phyloP scores from a whole-genome alignment of 257 asterid genomes.

The Paraleonurus japonicus region DNA sequence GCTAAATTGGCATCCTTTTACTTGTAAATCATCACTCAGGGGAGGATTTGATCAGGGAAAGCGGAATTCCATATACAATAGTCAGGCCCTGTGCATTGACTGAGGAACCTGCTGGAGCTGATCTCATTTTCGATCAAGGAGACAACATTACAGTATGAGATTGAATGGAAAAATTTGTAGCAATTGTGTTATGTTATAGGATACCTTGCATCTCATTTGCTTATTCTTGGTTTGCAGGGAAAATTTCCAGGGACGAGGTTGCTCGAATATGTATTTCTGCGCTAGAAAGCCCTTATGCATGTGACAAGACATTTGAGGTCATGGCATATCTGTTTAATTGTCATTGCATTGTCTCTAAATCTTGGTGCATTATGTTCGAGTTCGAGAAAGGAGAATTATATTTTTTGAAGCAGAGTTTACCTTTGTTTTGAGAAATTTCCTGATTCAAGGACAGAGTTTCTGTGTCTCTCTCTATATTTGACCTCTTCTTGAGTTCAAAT shows the following conservation, averaged over 20 bases:
- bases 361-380: background rate
- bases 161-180: background rate
- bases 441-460: background rate
- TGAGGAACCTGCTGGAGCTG: constrained; percentile 99
- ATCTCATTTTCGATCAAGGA: constrained; percentile 91
- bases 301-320: constrained; percentile 95
- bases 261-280: constrained; percentile 93
- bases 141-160: constrained; percentile 82
- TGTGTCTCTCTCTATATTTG: background rate
- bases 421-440: background rate
- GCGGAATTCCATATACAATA: constrained; percentile 85
- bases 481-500: background rate
- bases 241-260: constrained; percentile 87
- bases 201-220: constrained; percentile 8
- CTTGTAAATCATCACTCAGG: constrained; percentile 40
- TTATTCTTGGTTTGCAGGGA: constrained; percentile 44
- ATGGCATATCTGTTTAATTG: background rate
- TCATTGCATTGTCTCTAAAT: background rate
- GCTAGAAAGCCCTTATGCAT: constrained; percentile 76
- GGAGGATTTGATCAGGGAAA: constrained; percentile 90
- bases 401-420: background rate
- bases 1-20: constrained; percentile 3
- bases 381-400: background rate
- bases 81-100: constrained; percentile 97
- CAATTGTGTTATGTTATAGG: background rate